Evolutionary conservation across 2,329 filamentous ascomycete genomes (phyloP).

Genomic region (Cyphellophora europaea): DNA sequence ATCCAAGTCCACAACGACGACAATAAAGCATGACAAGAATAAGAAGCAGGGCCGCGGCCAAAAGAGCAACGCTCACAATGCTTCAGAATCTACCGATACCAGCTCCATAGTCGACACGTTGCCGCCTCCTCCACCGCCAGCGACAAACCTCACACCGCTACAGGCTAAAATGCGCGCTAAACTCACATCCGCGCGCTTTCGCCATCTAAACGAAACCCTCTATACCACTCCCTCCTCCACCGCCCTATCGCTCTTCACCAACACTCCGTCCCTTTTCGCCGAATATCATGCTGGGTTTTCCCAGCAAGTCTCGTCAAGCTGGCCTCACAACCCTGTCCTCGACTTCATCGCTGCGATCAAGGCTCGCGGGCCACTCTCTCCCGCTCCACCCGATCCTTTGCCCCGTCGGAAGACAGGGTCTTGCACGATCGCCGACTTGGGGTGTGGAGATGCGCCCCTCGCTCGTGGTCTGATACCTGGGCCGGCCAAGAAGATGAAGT

Average conservation of each 20-base stretch:
- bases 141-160: slow-evolving; percentile 71
- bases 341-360: slow-evolving; percentile 68
- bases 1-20: no score
- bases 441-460: slow-evolving; percentile 84
- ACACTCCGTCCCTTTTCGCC: slow-evolving; percentile 84
- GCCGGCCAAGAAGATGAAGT: slow-evolving; percentile 48
- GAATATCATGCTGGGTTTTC: slow-evolving; percentile 97
- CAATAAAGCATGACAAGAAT: no score
- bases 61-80: no score
- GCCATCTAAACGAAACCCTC: slow-evolving; percentile 91
- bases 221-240: slow-evolving; percentile 84
- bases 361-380: slow-evolving; percentile 40
- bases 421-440: slow-evolving; percentile 80
- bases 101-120: no score
- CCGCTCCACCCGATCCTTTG: slow-evolving; percentile 40
- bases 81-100: no score
- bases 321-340: slow-evolving; percentile 95
- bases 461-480: slow-evolving; percentile 48
- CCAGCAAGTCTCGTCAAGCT: slow-evolving; percentile 78
- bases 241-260: slow-evolving; percentile 71
- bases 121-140: slow-evolving; percentile 33
- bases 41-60: no score
- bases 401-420: slow-evolving; percentile 59
- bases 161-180: slow-evolving; percentile 93
- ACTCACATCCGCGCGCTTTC: slow-evolving; percentile 88